phyloP scores from a whole-genome alignment of 2,329 filamentous ascomycete species.

The Colletotrichum tamarilloi region DNA sequence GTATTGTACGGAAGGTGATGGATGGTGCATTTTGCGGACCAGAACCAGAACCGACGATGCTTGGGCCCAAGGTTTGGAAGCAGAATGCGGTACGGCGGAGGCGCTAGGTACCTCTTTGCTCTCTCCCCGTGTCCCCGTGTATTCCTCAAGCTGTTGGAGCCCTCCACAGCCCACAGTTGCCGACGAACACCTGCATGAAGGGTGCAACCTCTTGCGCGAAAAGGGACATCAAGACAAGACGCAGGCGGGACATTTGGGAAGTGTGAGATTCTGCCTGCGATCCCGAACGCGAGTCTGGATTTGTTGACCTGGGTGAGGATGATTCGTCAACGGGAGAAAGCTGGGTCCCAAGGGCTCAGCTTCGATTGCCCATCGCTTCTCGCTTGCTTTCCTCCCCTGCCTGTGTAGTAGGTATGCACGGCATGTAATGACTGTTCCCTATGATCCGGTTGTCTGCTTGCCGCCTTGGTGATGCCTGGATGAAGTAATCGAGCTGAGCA shows the following conservation, averaged over 20 bases:
- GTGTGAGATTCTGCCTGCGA: conserved; percentile 2
- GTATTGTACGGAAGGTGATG: too few species aligned
- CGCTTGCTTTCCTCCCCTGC: not conserved
- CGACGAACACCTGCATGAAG: conserved; percentile 26
- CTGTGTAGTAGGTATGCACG: not conserved
- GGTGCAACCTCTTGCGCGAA: conserved; percentile 12
- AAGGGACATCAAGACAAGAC: not conserved
- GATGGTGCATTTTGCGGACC: not conserved
- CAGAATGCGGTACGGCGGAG: conserved; percentile 1
- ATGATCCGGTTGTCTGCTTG: not conserved
- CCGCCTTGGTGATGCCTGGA: not conserved
- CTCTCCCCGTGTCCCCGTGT: not conserved
- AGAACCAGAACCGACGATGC: not conserved
- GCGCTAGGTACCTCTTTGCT: not conserved
- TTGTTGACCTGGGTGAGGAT: not conserved
- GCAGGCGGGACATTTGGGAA: not conserved
- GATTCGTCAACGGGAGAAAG: not conserved
- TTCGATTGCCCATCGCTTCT: too few species aligned
- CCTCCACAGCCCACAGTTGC: not conserved
- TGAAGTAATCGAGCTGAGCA: not conserved
- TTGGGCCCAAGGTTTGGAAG: not conserved
- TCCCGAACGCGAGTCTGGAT: not conserved
- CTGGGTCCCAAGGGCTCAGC: not conserved
- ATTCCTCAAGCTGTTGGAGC: not conserved
- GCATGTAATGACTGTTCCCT: not conserved